phyloP scores from a whole-genome alignment of 805 yeast species.

The Saccharomycopsis fodiens region DNA sequence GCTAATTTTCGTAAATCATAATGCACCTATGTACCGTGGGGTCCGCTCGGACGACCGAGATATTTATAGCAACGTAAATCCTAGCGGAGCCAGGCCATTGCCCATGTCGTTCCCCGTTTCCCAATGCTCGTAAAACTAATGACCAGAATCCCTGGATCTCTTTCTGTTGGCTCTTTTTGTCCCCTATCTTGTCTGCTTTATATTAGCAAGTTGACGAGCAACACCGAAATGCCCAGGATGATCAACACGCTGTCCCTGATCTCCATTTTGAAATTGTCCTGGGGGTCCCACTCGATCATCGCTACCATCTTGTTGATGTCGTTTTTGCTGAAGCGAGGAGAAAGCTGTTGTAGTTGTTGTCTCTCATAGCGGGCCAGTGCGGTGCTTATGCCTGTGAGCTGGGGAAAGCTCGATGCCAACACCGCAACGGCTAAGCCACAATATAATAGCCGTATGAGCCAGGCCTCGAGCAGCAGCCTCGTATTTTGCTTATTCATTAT shows the following conservation, averaged over 20 bases:
- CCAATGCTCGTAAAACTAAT: no score
- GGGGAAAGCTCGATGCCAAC: background rate
- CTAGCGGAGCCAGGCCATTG: no score
- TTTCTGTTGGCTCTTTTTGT: no score
- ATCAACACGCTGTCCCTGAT: constrained; percentile 10
- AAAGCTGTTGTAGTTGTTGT: background rate
- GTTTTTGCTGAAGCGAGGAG: background rate
- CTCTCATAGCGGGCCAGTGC: background rate
- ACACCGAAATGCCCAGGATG: background rate
- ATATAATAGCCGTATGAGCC: background rate
- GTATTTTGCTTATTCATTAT: no score
- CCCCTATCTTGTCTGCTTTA: no score
- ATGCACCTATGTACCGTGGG: no score
- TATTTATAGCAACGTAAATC: no score
- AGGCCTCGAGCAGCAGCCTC: background rate
- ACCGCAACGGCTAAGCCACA: constrained; percentile 7
- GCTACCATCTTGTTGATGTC: background rate
- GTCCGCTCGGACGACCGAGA: no score
- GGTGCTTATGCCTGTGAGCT: no score
- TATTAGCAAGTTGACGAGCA: constrained; percentile 12
- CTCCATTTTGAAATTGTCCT: constrained; percentile 15
- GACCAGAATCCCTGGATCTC: no score
- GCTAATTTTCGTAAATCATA: no score
- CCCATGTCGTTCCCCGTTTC: no score
- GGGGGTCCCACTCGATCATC: constrained; percentile 16